These are phyloP conservation scores for Stramenopiles sp. DNA, from an alignment of 352 stramenopile genomes.

Conservation along the genomic window DNA sequence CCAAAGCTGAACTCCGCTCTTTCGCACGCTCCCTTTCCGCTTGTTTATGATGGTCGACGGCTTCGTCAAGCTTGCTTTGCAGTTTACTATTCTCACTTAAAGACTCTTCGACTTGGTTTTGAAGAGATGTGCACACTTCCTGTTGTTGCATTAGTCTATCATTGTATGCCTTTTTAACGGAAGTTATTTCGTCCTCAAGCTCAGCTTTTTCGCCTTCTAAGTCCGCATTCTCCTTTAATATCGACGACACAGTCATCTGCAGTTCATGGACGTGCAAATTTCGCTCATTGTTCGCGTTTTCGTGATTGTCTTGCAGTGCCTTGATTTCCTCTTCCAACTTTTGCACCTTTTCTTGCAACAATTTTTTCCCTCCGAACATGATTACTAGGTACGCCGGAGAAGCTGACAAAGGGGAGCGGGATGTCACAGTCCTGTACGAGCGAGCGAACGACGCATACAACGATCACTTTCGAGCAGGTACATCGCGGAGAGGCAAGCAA, in stretches of 20 bases:
- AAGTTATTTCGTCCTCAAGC: not conserved
- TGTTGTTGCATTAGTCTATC: not conserved
- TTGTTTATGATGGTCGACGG: not conserved
- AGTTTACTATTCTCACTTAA: not conserved
- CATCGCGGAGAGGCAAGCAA: too few species aligned
- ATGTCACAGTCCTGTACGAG: too few species aligned
- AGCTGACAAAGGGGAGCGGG: too few species aligned
- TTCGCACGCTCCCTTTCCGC: not conserved
- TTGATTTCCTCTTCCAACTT: not conserved
- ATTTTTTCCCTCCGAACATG: not conserved
- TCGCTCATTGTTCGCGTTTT: not conserved
- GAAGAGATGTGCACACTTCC: not conserved
- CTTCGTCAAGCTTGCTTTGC: not conserved
- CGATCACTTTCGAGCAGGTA: too few species aligned
- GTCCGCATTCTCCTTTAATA: not conserved
- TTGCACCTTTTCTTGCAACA: not conserved
- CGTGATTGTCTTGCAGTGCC: not conserved
- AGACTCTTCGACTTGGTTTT: not conserved
- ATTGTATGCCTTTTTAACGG: not conserved
- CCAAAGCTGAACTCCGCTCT: not conserved
- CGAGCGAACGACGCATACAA: too few species aligned
- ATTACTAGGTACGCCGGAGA: too few species aligned
- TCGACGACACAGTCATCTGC: not conserved
- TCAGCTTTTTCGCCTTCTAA: not conserved
- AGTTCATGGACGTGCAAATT: not conserved